Evolutionary conservation across 2,329 filamentous ascomycete genomes (phyloP).

Genomic region (Grosmannia huntii): DNA sequence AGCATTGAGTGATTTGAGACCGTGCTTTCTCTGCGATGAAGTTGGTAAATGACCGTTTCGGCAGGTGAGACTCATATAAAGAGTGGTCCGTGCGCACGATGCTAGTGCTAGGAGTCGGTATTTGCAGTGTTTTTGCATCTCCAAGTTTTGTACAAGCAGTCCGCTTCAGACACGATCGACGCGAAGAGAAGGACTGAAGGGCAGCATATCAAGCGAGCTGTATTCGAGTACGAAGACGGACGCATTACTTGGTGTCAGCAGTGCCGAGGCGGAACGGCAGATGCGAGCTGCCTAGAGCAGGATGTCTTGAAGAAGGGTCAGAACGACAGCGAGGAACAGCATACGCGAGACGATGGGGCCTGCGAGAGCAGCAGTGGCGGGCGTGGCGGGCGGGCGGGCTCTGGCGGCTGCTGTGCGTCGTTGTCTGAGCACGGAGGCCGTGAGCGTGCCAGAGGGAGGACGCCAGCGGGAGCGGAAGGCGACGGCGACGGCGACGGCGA

Average conservation of each 20-base stretch:
- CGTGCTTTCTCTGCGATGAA: no score
- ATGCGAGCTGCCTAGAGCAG: background rate
- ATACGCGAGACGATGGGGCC: background rate
- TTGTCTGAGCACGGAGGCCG: background rate
- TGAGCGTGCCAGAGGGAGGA: no score
- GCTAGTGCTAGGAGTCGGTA: background rate
- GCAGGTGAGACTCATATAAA: no score
- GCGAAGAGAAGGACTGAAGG: no score
- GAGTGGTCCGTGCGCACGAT: background rate
- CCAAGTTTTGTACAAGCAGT: background rate
- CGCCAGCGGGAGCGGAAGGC: background rate
- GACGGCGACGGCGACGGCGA: background rate
- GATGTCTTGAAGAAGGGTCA: background rate
- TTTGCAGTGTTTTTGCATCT: background rate
- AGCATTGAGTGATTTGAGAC: background rate
- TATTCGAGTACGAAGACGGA: background rate
- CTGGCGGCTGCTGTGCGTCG: background rate
- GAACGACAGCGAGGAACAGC: background rate
- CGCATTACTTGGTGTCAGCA: background rate
- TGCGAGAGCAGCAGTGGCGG: background rate
- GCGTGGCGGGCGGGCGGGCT: background rate
- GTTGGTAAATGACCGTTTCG: no score
- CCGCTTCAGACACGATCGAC: no score
- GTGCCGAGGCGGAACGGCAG: background rate
- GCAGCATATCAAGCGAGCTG: background rate